Percentiles rank a stretch among this genome's conserved stretches.
Conservation (phyloP, 805 yeast genomes). For the Candida tammaniensis region DNA sequence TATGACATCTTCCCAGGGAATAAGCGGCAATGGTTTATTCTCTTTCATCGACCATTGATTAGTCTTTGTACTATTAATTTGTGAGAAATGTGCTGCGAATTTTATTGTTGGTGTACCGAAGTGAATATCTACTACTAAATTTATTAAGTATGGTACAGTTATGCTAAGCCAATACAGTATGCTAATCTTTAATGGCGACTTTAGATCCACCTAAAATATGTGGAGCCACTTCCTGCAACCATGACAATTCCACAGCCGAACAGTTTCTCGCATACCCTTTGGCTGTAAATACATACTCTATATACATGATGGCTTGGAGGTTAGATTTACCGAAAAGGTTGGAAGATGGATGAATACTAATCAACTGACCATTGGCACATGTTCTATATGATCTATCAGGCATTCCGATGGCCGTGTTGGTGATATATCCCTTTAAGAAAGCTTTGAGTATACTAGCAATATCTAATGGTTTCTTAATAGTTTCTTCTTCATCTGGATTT, state of each 20-base stretch:
- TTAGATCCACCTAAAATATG: constrained; percentile 50
- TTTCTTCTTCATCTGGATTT: constrained; percentile 21
- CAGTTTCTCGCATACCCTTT: constrained; percentile 91
- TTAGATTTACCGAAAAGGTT: constrained; percentile 71
- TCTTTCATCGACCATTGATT: not conserved
- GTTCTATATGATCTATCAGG: constrained; percentile 94
- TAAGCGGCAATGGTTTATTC: constrained; percentile 13
- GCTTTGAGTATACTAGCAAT: constrained; percentile 65
- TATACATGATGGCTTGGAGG: constrained; percentile 87
- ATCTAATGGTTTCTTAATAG: constrained; percentile 37
- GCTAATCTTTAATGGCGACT: constrained; percentile 25
- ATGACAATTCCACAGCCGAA: constrained; percentile 72
- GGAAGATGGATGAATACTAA: constrained; percentile 89
- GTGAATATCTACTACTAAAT: too few relatives aligned
- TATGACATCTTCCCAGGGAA: constrained; percentile 10
- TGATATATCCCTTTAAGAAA: constrained; percentile 78
- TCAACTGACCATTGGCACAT: constrained; percentile 75
- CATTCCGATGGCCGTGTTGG: constrained; percentile 89
- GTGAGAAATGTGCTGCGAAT: too few relatives aligned
- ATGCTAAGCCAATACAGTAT: too few relatives aligned
- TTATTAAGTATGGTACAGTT: too few relatives aligned
- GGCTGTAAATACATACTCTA: constrained; percentile 89
- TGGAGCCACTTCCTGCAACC: constrained; percentile 84
- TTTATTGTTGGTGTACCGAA: too few relatives aligned
- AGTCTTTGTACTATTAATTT: too few relatives aligned